Evolutionary conservation across 169 alveolate species (phyloP).

Genomic region (Ichthyophthirius multifiliis): DNA sequence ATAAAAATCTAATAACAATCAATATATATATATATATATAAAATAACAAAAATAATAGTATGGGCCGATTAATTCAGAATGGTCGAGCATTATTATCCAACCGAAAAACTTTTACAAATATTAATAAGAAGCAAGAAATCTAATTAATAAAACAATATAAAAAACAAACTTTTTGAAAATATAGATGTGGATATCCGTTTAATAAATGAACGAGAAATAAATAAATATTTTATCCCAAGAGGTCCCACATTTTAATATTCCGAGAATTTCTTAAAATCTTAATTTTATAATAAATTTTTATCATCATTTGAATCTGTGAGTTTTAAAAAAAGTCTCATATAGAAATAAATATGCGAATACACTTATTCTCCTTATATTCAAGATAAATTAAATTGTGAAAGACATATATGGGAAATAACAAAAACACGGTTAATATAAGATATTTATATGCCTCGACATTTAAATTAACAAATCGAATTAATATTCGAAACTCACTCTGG

Average conservation of each 20-base stretch:
- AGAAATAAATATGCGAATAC: neutral
- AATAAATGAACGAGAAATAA: neutral
- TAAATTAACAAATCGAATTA: too few relatives aligned
- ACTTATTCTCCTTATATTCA: neutral
- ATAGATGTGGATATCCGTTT: neutral
- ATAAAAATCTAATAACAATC: too few relatives aligned
- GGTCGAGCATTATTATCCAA: neutral
- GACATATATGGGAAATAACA: neutral
- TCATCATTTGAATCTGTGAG: neutral
- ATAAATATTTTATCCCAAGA: neutral
- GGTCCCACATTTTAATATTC: neutral
- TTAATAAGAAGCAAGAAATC: neutral
- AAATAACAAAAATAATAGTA: neutral
- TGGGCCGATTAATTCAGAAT: slow-evolving; percentile 8
- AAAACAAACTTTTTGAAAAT: neutral
- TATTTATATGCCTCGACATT: neutral
- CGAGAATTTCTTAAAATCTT: neutral
- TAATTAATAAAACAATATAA: neutral
- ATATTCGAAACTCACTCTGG: too few relatives aligned
- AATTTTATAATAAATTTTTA: neutral
- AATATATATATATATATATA: too few relatives aligned
- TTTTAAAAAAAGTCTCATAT: neutral
- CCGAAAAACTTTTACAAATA: neutral
- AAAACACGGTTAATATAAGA: neutral
- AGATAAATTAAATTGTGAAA: neutral